phyloP scores from a whole-genome alignment of 768 basidiomycete species.

The Mycena rosella region DNA sequence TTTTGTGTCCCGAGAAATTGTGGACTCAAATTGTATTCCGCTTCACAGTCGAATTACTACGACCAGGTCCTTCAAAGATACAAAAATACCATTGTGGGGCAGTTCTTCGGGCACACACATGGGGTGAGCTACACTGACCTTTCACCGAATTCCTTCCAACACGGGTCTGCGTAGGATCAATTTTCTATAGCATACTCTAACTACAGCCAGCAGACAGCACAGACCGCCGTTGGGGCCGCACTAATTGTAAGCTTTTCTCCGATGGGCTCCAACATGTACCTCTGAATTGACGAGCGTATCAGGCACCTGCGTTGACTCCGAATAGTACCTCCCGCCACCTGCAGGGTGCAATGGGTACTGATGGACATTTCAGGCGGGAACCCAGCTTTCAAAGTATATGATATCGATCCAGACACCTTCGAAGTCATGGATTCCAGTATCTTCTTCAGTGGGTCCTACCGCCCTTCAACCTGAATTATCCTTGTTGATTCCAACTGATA shows the following conservation, averaged over 20 bases:
- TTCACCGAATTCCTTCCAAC: neutral
- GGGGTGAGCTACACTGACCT: conserved; percentile 32
- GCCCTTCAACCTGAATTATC: neutral
- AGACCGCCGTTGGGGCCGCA: conserved; percentile 46
- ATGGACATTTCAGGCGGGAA: conserved; percentile 45
- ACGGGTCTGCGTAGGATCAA: no score
- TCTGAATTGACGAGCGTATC: neutral
- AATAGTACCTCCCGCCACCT: conserved; percentile 40
- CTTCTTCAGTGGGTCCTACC: conserved; percentile 43
- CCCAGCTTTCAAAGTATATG: conserved; percentile 56
- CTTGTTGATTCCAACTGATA: neutral
- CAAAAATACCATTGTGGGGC: conserved; percentile 52
- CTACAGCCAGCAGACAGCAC: conserved; percentile 47
- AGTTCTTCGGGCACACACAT: conserved; percentile 58
- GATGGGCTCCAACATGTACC: neutral
- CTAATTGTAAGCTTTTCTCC: conserved; percentile 37
- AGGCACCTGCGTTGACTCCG: conserved; percentile 54
- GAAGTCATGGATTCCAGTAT: conserved; percentile 55
- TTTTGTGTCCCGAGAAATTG: neutral
- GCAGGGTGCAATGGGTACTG: neutral
- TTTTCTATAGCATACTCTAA: conserved; percentile 56
- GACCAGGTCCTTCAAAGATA: conserved; percentile 57
- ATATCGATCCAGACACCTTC: conserved; percentile 57
- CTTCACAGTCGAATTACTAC: conserved; percentile 53
- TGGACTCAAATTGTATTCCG: neutral